Evolutionary conservation across 306 rosid genomes (phyloP).

Genomic region (Benincasa hispida): DNA sequence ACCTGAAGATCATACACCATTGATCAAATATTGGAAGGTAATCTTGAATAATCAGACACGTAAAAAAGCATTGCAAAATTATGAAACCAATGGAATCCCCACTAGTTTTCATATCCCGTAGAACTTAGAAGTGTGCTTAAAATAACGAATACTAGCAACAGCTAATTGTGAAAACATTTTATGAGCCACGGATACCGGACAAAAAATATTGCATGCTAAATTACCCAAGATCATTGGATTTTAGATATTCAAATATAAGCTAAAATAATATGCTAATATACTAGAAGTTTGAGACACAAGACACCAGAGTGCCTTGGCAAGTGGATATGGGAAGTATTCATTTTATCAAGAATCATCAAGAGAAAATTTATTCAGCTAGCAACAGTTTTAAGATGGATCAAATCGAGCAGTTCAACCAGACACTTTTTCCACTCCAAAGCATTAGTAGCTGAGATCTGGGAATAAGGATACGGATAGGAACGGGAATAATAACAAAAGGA

Average conservation of each 20-base stretch:
- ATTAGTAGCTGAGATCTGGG: not conserved
- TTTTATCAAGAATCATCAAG: not conserved
- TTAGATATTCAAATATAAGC: not conserved
- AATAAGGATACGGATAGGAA: not conserved
- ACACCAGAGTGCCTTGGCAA: no score
- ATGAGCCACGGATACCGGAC: no score
- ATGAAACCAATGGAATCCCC: not conserved
- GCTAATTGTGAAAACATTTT: no score
- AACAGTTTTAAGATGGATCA: no score
- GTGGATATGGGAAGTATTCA: not conserved
- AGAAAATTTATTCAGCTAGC: not conserved
- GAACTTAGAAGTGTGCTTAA: not conserved
- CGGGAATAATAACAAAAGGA: not conserved
- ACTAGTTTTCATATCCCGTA: not conserved
- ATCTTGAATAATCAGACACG: not conserved
- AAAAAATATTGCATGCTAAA: no score
- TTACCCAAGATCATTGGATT: no score
- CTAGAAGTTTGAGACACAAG: not conserved
- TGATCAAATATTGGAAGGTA: not conserved
- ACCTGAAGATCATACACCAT: constrained; percentile 33
- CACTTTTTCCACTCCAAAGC: not conserved
- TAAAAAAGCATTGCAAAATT: not conserved
- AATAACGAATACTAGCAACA: no score
- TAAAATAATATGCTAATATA: not conserved
- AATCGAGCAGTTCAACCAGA: not conserved